Percentiles rank a stretch among this genome's conserved stretches.
Conservation (phyloP, 352 stramenopile genomes). For the Phytophthora idaei region DNA sequence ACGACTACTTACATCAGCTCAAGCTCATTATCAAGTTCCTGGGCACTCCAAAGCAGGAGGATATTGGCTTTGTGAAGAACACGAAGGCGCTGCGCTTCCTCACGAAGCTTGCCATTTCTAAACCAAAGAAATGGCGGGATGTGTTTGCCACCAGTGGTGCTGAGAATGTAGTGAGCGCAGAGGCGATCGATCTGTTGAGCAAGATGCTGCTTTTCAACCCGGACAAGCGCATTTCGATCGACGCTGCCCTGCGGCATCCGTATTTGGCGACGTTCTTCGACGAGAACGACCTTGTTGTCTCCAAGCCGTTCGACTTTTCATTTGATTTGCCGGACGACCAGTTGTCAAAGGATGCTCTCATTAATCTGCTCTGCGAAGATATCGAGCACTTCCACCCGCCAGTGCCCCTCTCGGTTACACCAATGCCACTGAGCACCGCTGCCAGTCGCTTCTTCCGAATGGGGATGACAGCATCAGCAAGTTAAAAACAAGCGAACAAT, state of each 20-base stretch:
- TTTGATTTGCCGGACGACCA: conserved; percentile 72
- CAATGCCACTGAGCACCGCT: conserved; percentile 20
- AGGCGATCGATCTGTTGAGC: conserved; percentile 62
- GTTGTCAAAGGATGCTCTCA: conserved; percentile 64
- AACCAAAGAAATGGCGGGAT: conserved; percentile 73
- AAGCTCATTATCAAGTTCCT: conserved; percentile 82
- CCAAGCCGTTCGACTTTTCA: conserved; percentile 60
- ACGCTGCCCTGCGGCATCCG: conserved; percentile 59
- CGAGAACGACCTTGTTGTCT: conserved; percentile 51
- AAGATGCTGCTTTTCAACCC: conserved; percentile 80
- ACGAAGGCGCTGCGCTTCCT: conserved; percentile 92
- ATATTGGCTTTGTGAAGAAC: conserved; percentile 88
- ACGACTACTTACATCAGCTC: conserved; percentile 87
- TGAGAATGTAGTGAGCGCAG: conserved; percentile 39
- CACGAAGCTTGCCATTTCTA: conserved; percentile 72
- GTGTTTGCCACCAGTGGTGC: conserved; percentile 49
- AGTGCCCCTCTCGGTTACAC: conserved; percentile 27
- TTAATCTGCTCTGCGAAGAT: conserved; percentile 65
- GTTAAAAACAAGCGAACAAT: conserved; percentile 15
- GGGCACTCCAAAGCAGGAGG: conserved; percentile 73
- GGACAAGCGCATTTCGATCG: conserved; percentile 72
- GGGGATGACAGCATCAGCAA: conserved; percentile 60
- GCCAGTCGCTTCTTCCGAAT: conserved; percentile 52
- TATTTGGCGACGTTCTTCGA: conserved; percentile 91
- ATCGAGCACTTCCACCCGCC: conserved; percentile 64